Conservation (phyloP, 2,329 filamentous ascomycete species). For the Scedosporium apiospermum region DNA sequence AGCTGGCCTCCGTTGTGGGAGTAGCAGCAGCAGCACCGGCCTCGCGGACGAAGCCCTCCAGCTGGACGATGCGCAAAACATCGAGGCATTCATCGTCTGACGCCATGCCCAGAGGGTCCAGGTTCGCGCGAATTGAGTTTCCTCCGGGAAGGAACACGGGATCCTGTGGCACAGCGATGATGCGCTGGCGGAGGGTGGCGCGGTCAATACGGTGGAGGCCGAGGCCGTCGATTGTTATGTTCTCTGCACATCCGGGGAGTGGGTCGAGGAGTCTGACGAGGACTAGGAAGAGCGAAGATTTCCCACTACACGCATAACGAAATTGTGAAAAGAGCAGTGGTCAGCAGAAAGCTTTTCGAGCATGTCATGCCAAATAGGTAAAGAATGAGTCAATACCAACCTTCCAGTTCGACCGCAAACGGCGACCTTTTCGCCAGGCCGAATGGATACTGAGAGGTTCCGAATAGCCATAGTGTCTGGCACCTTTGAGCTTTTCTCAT, state of each 20-base stretch:
- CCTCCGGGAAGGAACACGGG: conserved; percentile 38
- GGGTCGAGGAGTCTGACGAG: conserved; percentile 32
- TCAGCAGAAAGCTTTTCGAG: neutral
- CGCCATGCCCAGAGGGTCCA: conserved; percentile 28
- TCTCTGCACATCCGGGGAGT: conserved; percentile 11
- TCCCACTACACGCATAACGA: conserved; percentile 21
- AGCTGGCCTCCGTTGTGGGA: too few species aligned
- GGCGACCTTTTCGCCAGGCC: conserved; percentile 22
- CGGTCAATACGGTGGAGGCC: conserved; percentile 28
- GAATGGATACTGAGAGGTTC: conserved; percentile 18
- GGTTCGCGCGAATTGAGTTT: conserved; percentile 28
- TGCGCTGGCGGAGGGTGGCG: conserved; percentile 29
- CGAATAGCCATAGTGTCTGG: conserved; percentile 15
- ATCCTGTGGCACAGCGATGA: conserved; percentile 46
- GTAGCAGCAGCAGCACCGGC: too few species aligned
- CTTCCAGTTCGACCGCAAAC: conserved; percentile 27
- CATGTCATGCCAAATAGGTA: conserved; percentile 8
- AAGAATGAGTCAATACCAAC: conserved; percentile 8
- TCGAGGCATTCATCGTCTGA: conserved; percentile 22
- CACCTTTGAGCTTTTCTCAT: neutral
- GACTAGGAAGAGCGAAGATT: conserved; percentile 31
- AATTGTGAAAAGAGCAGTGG: neutral
- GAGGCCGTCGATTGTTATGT: conserved; percentile 34
- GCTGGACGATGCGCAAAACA: conserved; percentile 24
- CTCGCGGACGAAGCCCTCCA: conserved; percentile 20